Percentiles rank a stretch among this genome's conserved stretches.
These are phyloP conservation scores for Acanthamoeba polyphaga DNA, from an alignment of 208 protist species.

Conservation along the genomic window DNA sequence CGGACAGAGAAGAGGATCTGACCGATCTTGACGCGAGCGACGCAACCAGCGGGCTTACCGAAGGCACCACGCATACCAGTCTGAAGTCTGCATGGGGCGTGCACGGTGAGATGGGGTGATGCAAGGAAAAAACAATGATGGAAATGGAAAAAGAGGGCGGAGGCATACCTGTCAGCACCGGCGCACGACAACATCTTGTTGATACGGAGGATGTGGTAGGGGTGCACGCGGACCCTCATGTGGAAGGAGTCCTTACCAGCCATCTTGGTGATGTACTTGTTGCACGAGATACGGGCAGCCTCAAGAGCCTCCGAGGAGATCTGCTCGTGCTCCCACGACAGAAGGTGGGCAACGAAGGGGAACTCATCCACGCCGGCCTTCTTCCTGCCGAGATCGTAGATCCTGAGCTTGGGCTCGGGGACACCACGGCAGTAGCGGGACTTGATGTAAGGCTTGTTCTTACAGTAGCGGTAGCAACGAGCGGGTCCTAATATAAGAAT, in stretches of 20 bases:
- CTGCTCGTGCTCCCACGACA: constrained; percentile 99
- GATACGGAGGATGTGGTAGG: constrained; percentile 99
- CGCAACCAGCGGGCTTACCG: constrained; percentile 97
- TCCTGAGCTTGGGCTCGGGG: constrained; percentile 98
- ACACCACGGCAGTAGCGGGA: constrained; percentile 99
- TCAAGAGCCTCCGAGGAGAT: constrained; percentile 99
- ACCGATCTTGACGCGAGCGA: constrained; percentile 98
- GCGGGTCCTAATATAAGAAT: constrained; percentile 18
- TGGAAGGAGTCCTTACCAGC: constrained; percentile 99
- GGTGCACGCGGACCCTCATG: constrained; percentile 98
- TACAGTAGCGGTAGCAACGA: constrained; percentile 93
- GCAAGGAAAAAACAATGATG: neutral
- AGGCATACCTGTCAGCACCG: constrained; percentile 97
- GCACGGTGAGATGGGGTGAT: neutral
- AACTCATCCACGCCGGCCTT: constrained; percentile 97
- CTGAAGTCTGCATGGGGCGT: constrained; percentile 93
- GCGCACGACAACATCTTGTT: constrained; percentile 99
- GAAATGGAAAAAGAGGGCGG: neutral
- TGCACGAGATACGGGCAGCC: constrained; percentile 99
- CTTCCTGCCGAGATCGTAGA: constrained; percentile 99
- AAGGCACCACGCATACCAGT: constrained; percentile 98
- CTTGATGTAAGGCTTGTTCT: constrained; percentile 97
- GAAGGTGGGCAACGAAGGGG: constrained; percentile 97
- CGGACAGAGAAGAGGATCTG: constrained; percentile 98
- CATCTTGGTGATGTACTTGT: constrained; percentile 99